phyloP scores from a whole-genome alignment of 345 rosid species.

The Arabis hirsuta region DNA sequence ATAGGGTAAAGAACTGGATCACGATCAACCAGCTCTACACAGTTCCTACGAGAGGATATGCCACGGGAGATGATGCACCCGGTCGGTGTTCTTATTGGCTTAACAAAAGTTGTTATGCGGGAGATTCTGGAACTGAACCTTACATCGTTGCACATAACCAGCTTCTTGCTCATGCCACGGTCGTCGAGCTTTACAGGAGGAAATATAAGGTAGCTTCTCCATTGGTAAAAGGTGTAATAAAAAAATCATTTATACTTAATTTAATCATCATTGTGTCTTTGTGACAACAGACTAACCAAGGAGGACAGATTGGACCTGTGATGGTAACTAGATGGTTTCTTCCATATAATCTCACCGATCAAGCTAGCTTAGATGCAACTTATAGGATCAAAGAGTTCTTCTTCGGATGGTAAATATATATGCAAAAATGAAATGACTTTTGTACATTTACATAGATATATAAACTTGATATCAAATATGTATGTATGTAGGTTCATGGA shows the following conservation, averaged over 20 bases:
- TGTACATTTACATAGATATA: too few species aligned
- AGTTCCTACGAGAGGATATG: constrained; percentile 40
- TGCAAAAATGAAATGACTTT: neutral
- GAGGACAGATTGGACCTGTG: constrained; percentile 39
- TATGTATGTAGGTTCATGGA: constrained; percentile 34
- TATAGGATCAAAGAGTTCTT: constrained; percentile 31
- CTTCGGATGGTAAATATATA: constrained; percentile 31
- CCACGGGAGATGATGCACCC: constrained; percentile 42
- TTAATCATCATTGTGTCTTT: neutral
- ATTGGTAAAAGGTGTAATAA: neutral
- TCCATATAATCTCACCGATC: neutral
- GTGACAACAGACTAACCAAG: neutral
- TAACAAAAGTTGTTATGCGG: constrained; percentile 25
- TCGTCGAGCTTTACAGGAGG: constrained; percentile 23
- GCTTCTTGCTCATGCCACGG: constrained; percentile 42
- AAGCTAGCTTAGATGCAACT: constrained; percentile 4
- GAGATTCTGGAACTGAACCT: constrained; percentile 42
- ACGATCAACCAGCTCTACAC: constrained; percentile 51
- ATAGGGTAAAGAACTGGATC: constrained; percentile 52
- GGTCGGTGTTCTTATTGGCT: constrained; percentile 48
- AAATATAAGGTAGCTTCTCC: constrained; percentile 31
- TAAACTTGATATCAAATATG: neutral
- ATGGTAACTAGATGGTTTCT: constrained; percentile 46
- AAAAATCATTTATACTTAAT: neutral
- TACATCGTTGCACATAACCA: constrained; percentile 36